phyloP scores from a whole-genome alignment of 2,329 filamentous ascomycete species.

The Talaromyces sp. region DNA sequence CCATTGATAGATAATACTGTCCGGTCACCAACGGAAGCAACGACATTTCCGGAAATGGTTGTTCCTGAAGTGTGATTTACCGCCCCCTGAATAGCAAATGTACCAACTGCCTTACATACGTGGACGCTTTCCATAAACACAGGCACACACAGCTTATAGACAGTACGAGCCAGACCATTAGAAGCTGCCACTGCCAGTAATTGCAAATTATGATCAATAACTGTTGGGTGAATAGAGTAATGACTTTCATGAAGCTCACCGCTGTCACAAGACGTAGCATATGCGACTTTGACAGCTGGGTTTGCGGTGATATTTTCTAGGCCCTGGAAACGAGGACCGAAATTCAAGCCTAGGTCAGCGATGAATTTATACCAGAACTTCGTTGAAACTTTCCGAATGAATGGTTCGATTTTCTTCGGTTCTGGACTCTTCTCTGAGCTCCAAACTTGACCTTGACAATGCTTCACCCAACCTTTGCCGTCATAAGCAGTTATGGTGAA shows the following conservation, averaged over 20 bases:
- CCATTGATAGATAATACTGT: background rate
- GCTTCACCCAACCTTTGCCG: conserved; percentile 1
- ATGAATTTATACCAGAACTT: background rate
- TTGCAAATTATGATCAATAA: background rate
- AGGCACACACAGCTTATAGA: background rate
- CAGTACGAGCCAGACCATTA: background rate
- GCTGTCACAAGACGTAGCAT: background rate
- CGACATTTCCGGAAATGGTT: background rate
- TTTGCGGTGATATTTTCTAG: background rate
- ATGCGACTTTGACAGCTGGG: background rate
- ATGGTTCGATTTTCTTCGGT: background rate
- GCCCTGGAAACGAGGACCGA: conserved; percentile 1
- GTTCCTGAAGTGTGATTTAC: background rate
- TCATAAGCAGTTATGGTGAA: conserved; percentile 4
- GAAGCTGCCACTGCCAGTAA: background rate
- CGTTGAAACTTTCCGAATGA: background rate
- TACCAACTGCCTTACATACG: background rate
- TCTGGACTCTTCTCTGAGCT: background rate
- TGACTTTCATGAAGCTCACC: background rate
- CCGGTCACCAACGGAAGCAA: background rate
- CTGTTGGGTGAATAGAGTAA: conserved; percentile 1
- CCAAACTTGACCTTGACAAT: conserved; percentile 2
- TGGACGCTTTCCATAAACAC: background rate
- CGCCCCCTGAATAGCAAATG: background rate
- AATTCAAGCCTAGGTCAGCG: background rate